Evolutionary conservation across 164 flowering plant genomes (phyloP).

Genomic region (Tetracentron sinense): DNA sequence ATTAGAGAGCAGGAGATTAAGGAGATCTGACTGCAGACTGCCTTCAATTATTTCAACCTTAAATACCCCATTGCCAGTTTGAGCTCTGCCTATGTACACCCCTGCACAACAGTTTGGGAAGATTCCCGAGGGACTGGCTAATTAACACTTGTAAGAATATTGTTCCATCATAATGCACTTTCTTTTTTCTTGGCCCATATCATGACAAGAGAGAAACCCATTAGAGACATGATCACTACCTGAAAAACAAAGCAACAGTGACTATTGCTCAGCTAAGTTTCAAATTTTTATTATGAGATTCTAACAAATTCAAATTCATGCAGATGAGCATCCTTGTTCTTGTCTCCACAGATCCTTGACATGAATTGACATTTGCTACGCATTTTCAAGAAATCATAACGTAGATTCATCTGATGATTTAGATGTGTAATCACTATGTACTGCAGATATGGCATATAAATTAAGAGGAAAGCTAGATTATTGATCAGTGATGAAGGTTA

Average conservation of each 20-base stretch:
- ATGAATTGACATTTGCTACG: no score
- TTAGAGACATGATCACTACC: slow-evolving; percentile 93
- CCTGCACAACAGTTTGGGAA: neutral
- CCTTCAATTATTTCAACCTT: no score
- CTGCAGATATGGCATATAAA: neutral
- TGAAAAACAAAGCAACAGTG: slow-evolving; percentile 27
- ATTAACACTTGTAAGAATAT: neutral
- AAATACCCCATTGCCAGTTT: no score
- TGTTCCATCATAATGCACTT: slow-evolving; percentile 1
- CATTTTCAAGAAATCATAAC: no score
- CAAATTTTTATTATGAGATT: neutral
- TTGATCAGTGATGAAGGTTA: no score
- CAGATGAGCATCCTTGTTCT: no score
- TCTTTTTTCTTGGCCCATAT: slow-evolving; percentile 64
- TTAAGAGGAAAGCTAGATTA: no score
- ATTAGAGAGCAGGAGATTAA: neutral
- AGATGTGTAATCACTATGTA: neutral
- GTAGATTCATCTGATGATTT: neutral
- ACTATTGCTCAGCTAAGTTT: neutral
- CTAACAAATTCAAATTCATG: neutral
- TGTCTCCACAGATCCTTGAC: no score
- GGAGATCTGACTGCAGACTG: neutral
- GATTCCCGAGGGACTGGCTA: neutral
- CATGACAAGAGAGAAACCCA: slow-evolving; percentile 93
- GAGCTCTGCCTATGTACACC: no score